A percentile compares a stretch with the other conserved stretches of the same genome.
phyloP scores from a whole-genome alignment of 306 rosid genomes.

The Morella rubra region DNA sequence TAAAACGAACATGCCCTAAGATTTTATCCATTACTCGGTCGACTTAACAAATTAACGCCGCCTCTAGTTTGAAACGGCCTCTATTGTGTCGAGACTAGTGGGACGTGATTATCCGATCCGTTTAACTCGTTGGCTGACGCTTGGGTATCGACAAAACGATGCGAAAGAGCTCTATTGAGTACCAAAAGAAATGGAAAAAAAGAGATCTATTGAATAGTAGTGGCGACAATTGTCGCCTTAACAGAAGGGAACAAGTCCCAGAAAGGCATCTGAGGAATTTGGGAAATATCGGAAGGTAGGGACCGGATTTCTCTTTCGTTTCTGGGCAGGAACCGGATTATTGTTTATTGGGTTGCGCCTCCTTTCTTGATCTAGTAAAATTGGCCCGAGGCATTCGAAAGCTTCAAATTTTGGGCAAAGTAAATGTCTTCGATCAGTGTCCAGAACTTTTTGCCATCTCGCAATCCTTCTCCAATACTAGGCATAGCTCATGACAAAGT shows the following conservation, averaged over 20 bases:
- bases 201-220: not conserved
- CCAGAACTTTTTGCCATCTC: constrained; percentile 18
- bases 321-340: no score
- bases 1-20: no score
- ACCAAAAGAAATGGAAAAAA: not conserved
- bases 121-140: no score
- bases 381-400: not conserved
- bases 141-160: no score
- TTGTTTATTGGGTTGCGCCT: not conserved
- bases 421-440: constrained; percentile 39
- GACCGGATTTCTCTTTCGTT: not conserved
- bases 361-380: not conserved
- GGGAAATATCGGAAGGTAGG: not conserved
- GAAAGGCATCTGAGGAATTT: not conserved
- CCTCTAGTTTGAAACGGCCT: no score
- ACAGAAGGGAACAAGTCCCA: not conserved
- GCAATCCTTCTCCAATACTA: constrained; percentile 20
- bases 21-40: no score
- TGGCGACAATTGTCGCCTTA: not conserved
- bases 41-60: no score
- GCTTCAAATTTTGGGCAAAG: not conserved
- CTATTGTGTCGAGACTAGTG: no score
- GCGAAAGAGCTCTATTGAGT: no score
- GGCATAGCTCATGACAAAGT: constrained; percentile 20
- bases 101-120: no score